Base-by-base conservation (phyloP, 495 filamentous ascomycete genomes). In the Penicillium waksmanii region DNA sequence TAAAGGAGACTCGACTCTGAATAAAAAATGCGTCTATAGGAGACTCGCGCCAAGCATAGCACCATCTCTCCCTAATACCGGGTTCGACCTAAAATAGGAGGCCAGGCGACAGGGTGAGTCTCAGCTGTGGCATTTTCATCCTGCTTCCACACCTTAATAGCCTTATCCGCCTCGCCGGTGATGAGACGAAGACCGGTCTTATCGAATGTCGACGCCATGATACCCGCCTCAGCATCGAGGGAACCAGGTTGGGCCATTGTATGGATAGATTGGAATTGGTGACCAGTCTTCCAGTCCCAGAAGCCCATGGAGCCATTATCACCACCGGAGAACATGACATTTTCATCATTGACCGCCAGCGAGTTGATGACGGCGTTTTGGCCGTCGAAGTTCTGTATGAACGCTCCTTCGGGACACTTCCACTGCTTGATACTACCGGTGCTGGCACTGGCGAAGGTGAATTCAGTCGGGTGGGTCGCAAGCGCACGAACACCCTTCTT, bases 341-440 rank as follows among this genome's bases (percentile, higher is more conserved):
- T 93, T 67, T 97, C 91, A 59, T 96, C 91, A 71, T 99, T 99
- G 34, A 92, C 91, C 35, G 88, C 78, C 17, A 99, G 73, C 0
- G 91, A 92, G 72, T 99, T 99, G 78, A 98, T 94, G 72, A 99
- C 91, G 48, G 91, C 84, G 64, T 97, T 97, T 62, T 97, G 93
- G 38, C 93, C 93, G 43, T 97, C 93, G 68, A 97, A 99, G 75
- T 98, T 98, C 77, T 97, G 93, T 96, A 99, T 99, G 72, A 99
- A 97, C 33, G 90, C 92, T 36, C 94, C 95, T 74, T 97, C 94
- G n/a, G 95, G 95, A 66, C 93, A 98, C 73, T 98, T 98, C 94
- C 95, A 99, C 74, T 98, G 96, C 81, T 99, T 99, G 78, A 99
- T 99, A 72, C 88, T 91, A 21, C 89, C 88, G 0, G 93, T 92